phyloP scores from a whole-genome alignment of 352 stramenopile genomes.

The Phytophthora cryptogea region DNA sequence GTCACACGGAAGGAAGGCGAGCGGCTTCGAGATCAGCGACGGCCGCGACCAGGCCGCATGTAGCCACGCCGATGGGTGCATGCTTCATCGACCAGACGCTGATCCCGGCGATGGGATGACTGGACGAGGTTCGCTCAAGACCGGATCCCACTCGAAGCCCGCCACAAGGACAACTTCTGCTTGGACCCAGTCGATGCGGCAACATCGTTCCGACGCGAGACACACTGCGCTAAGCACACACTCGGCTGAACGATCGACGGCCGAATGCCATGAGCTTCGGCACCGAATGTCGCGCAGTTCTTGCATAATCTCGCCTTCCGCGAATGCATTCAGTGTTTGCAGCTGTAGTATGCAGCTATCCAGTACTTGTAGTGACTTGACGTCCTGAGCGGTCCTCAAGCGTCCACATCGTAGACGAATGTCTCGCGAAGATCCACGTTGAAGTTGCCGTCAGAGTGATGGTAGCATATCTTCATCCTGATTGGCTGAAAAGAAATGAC shows the following conservation, averaged over 20 bases:
- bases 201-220: neutral
- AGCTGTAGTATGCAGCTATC: too few relatives aligned
- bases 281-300: too few relatives aligned
- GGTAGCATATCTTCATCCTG: neutral
- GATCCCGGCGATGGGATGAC: neutral
- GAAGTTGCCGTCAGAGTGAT: conserved; percentile 31
- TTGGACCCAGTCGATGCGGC: too few relatives aligned
- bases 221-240: neutral
- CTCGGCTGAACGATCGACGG: neutral
- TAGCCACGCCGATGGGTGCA: neutral
- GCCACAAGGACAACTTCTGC: too few relatives aligned
- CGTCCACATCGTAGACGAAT: neutral
- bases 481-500: conserved; percentile 25
- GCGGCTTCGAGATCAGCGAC: too few relatives aligned
- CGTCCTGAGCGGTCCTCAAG: neutral
- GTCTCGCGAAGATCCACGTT: neutral
- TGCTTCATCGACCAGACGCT: neutral
- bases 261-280: too few relatives aligned
- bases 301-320: too few relatives aligned
- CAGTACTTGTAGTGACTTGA: neutral
- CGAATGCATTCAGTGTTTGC: too few relatives aligned
- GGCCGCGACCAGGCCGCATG: neutral
- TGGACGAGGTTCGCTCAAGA: neutral
- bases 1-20: neutral
- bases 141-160: neutral